These are phyloP conservation scores for Takashimella tepidaria DNA, from an alignment of 1,284 basidiomycete genomes.

Conservation along the genomic window DNA sequence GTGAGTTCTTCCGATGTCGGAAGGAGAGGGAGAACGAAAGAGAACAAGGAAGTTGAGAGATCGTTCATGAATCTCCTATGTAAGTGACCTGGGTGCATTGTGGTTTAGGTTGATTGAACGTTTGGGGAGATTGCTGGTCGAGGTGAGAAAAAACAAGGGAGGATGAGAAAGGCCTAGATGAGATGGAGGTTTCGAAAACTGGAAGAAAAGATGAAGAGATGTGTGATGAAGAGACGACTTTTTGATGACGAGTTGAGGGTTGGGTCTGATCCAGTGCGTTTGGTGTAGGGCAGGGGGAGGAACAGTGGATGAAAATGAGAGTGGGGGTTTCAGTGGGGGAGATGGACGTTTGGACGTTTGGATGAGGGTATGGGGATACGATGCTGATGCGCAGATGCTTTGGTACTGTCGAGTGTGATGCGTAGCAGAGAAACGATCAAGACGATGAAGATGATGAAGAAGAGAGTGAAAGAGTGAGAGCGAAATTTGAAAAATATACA, in stretches of 20 bases:
- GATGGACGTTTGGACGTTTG: no score
- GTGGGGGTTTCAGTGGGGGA: no score
- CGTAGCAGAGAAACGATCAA: no score
- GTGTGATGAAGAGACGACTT: not conserved
- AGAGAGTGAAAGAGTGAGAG: not conserved
- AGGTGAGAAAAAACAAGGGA: not conserved
- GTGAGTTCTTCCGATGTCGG: slow-evolving; percentile 83
- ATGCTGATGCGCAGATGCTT: no score
- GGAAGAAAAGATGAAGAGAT: not conserved
- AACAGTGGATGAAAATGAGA: no score
- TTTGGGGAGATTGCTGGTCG: not conserved
- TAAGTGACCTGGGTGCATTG: slow-evolving; percentile 43
- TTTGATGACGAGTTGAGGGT: no score
- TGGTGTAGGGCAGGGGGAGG: no score
- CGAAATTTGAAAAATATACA: not conserved
- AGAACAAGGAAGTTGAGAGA: slow-evolving; percentile 48
- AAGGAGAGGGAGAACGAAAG: slow-evolving; percentile 76
- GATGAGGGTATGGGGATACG: no score
- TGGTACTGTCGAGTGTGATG: no score
- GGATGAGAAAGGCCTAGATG: not conserved
- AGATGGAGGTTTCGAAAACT: not conserved
- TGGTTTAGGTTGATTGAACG: slow-evolving; percentile 8
- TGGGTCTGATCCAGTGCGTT: no score
- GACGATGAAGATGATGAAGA: not conserved
- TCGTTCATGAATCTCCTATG: slow-evolving; percentile 47